Percentiles rank a stretch among this genome's conserved stretches.
phyloP scores from a whole-genome alignment of 129 eudicot species.

The Tanacetum coccineum region DNA sequence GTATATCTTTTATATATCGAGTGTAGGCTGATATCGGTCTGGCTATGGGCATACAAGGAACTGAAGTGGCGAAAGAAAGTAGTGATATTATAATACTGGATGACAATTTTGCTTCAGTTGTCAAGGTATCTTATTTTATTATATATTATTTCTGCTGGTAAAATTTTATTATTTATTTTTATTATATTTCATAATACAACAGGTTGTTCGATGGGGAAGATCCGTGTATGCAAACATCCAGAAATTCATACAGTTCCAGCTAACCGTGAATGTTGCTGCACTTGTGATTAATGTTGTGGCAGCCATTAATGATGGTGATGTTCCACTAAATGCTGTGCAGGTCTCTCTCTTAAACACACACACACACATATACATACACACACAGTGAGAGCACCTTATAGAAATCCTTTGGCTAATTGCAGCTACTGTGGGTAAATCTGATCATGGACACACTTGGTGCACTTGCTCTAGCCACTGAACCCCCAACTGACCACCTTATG shows the following conservation, averaged over 20 bases:
- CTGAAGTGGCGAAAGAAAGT: slow-evolving; percentile 96
- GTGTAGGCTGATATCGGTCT: slow-evolving; percentile 94
- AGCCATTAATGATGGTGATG: slow-evolving; percentile 78
- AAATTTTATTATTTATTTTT: background rate
- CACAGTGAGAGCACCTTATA: background rate
- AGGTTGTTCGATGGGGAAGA: slow-evolving; percentile 92
- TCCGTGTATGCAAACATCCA: slow-evolving; percentile 88
- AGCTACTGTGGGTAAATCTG: slow-evolving; percentile 99
- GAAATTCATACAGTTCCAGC: slow-evolving; percentile 89
- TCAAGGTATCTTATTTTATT: slow-evolving; percentile 42
- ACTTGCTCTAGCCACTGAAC: slow-evolving; percentile 96
- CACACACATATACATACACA: background rate
- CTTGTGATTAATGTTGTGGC: slow-evolving; percentile 86
- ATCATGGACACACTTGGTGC: slow-evolving; percentile 99
- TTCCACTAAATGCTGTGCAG: slow-evolving; percentile 95
- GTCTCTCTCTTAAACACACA: slow-evolving; percentile 26
- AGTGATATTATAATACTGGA: slow-evolving; percentile 87
- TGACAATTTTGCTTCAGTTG: slow-evolving; percentile 90
- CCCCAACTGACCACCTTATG: slow-evolving; percentile 98
- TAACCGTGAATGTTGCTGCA: slow-evolving; percentile 83
- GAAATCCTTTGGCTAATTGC: slow-evolving; percentile 15
- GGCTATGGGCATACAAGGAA: slow-evolving; percentile 94
- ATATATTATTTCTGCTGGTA: background rate
- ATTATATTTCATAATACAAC: slow-evolving; percentile 14
- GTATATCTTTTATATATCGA: slow-evolving; percentile 19